Evolutionary conservation across 108 stramenopile species (phyloP).

Genomic region (Nitzschia putrida): DNA sequence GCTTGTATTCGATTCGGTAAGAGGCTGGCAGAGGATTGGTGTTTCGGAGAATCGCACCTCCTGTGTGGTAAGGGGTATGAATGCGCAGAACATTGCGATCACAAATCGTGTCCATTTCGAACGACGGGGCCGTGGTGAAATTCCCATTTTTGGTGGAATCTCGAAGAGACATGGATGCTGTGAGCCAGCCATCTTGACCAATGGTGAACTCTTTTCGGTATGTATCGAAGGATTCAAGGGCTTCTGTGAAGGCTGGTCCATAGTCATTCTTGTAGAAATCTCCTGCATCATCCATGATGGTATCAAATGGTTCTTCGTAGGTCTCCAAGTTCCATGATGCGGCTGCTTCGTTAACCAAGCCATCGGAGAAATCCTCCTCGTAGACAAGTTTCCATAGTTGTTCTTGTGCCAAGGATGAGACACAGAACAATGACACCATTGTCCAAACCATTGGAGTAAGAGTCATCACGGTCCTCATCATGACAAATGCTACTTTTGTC

Average conservation of each 20-base stretch:
- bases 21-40: conserved; percentile 25
- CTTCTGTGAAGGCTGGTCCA: conserved; percentile 25
- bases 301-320: conserved; percentile 18
- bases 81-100: conserved; percentile 13
- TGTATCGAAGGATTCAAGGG: conserved; percentile 21
- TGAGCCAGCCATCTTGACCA: conserved; percentile 30
- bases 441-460: too few species aligned
- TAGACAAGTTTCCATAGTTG: conserved; percentile 31
- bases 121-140: not conserved
- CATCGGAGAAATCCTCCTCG: conserved; percentile 30
- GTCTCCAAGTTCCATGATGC: conserved; percentile 19
- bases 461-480: too few species aligned
- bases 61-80: conserved; percentile 9
- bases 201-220: conserved; percentile 30
- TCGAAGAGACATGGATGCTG: conserved; percentile 23
- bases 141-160: conserved; percentile 27
- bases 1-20: conserved; percentile 39
- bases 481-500: too few species aligned
- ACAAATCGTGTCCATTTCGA: conserved; percentile 7
- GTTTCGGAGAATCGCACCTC: conserved; percentile 21
- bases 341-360: not conserved
- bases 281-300: conserved; percentile 28
- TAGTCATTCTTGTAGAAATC: conserved; percentile 30
- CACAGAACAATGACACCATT: not conserved
- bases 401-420: not conserved